These are phyloP conservation scores for Colletotrichum musae DNA, from an alignment of 2,329 filamentous ascomycete species.

Conservation along the genomic window DNA sequence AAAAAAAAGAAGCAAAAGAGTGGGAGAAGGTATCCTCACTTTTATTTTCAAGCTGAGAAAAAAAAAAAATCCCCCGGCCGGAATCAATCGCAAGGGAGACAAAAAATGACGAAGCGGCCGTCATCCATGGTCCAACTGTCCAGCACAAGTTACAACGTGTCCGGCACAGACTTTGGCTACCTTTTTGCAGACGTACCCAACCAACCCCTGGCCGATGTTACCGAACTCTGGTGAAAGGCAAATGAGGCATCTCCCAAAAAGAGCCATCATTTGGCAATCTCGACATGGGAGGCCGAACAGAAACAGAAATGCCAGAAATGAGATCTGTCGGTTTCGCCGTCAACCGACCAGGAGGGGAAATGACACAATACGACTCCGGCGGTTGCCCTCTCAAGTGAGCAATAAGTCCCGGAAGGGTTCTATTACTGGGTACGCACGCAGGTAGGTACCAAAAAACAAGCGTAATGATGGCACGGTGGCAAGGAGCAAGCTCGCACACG, in stretches of 20 bases:
- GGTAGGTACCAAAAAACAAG: too few relatives aligned
- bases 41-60: too few relatives aligned
- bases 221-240: slow-evolving; percentile 25
- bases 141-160: too few relatives aligned
- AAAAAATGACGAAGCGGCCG: too few relatives aligned
- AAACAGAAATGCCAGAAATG: slow-evolving; percentile 20
- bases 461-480: too few relatives aligned
- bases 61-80: too few relatives aligned
- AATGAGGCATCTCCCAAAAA: slow-evolving; percentile 31
- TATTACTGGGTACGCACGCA: not conserved
- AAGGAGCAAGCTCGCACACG: too few relatives aligned
- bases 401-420: not conserved
- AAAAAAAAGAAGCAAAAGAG: slow-evolving; percentile 13
- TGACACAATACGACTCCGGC: slow-evolving; percentile 32
- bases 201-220: slow-evolving; percentile 17
- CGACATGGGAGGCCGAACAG: slow-evolving; percentile 22
- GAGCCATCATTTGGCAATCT: slow-evolving; percentile 24
- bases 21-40: not conserved
- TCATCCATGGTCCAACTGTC: too few relatives aligned
- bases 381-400: not conserved
- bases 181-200: too few relatives aligned
- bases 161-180: too few relatives aligned
- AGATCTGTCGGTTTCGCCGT: slow-evolving; percentile 28
- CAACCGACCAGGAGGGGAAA: slow-evolving; percentile 25
- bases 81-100: too few relatives aligned